Conservation (phyloP, 2,329 filamentous ascomycete genomes). For the Didymella exigua region DNA sequence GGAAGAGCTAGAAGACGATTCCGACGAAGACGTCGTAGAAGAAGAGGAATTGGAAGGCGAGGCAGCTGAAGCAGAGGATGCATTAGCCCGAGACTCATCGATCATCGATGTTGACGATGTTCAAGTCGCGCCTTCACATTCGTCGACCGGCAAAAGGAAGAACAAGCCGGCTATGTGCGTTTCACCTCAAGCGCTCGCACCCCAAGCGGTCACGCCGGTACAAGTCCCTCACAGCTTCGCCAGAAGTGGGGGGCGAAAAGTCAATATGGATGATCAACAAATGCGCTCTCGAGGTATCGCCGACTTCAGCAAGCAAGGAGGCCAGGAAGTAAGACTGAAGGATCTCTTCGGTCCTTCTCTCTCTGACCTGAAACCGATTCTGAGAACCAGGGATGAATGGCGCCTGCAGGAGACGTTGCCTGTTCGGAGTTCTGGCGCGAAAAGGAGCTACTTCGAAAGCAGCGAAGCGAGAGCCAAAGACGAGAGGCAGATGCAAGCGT, state of each 20-base stretch:
- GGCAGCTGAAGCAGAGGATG: slow-evolving; percentile 25
- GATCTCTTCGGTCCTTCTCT: slow-evolving; percentile 58
- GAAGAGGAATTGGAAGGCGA: slow-evolving; percentile 27
- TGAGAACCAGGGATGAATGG: slow-evolving; percentile 60
- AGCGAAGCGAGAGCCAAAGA: slow-evolving; percentile 53
- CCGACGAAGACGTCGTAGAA: slow-evolving; percentile 46
- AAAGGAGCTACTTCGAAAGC: slow-evolving; percentile 53
- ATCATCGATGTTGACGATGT: slow-evolving; percentile 20
- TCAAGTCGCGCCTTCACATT: slow-evolving; percentile 1
- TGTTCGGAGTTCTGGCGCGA: slow-evolving; percentile 41
- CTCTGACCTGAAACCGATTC: slow-evolving; percentile 56
- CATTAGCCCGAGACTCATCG: slow-evolving; percentile 11
- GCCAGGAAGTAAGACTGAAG: slow-evolving; percentile 51
- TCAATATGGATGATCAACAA: slow-evolving; percentile 23
- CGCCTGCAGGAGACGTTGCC: slow-evolving; percentile 58
- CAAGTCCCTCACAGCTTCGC: slow-evolving; percentile 21
- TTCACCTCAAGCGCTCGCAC: neutral
- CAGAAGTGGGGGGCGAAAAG: slow-evolving; percentile 21
- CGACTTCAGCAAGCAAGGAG: slow-evolving; percentile 40
- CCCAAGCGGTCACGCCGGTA: slow-evolving; percentile 1
- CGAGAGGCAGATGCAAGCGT: slow-evolving; percentile 56
- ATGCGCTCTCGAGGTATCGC: slow-evolving; percentile 36
- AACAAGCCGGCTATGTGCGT: neutral
- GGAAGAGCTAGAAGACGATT: slow-evolving; percentile 31
- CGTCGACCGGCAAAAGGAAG: slow-evolving; percentile 7